These are phyloP conservation scores for Diplodia scrobiculata DNA, from an alignment of 2,329 filamentous ascomycete genomes.

Conservation along the genomic window DNA sequence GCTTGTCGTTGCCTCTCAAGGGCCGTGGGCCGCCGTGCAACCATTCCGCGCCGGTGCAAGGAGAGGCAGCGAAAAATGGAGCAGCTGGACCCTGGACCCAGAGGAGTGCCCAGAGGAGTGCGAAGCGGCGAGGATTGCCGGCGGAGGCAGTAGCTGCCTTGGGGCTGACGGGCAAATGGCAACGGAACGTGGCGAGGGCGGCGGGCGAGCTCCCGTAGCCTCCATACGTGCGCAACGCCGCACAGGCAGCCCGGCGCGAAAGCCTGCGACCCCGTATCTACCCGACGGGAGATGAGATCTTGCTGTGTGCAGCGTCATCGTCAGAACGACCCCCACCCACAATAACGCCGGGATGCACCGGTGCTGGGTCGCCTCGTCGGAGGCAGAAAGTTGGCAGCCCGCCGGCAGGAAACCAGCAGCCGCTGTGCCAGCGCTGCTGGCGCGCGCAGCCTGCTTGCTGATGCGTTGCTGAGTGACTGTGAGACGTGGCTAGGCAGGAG, in stretches of 20 bases:
- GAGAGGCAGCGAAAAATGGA: not conserved
- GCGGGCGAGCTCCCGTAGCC: no score
- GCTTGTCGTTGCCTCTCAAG: not conserved
- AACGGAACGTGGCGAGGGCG: no score
- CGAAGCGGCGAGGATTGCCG: no score
- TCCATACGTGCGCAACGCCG: no score
- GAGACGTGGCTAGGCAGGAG: constrained; percentile 15
- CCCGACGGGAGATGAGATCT: not conserved
- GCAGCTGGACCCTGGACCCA: not conserved
- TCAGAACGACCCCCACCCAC: not conserved
- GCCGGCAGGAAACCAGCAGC: constrained; percentile 4
- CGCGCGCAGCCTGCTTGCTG: no score
- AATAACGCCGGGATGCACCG: not conserved
- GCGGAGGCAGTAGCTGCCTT: no score
- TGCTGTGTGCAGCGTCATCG: not conserved
- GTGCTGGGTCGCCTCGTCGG: constrained; percentile 6
- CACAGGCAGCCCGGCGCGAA: no score
- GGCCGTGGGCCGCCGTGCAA: not conserved
- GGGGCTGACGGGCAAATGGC: no score
- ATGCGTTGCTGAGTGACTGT: not conserved
- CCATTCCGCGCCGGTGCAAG: not conserved
- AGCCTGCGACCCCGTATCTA: not conserved
- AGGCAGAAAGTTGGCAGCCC: not conserved
- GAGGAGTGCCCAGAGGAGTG: no score
- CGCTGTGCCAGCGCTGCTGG: not conserved